Base-by-base conservation (phyloP, 2,329 filamentous ascomycete species). In the Sarocladium oryzae region DNA sequence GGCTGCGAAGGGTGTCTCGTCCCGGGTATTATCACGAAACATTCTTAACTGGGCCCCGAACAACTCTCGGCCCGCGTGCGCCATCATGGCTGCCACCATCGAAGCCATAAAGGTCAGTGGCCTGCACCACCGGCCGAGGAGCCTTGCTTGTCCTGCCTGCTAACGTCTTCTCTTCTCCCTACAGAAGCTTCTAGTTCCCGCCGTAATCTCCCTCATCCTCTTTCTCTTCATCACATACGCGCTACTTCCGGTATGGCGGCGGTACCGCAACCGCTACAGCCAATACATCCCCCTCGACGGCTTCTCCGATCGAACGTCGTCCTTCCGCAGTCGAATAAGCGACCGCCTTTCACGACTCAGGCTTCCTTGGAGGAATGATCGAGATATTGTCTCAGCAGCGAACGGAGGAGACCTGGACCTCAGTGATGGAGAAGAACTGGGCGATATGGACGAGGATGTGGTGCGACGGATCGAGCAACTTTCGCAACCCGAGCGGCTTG, bases 261-360 rank as follows among this genome's bases (percentile, higher is more conserved):
- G 77, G 52, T 87, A 88, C 66, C 82, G 80, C 56, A 77, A 77
- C 58, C 81, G 85, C 54, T 89, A 89, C 66, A 78, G 81, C 61
- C 83, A 88, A 54, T 90, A 90, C 62, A 78, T 89, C 2, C 86
- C 86, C 1, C 69, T 89, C 56, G 78, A 86, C 55, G 72, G 75
- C 28, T 79, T 86, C 54, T 79, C 79, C 20, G 77, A 72, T 49
- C 77, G 76, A 49, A 84, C 78, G 5, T 68, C 71, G 7, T 71
- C 81, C 55, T 58, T 83, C 21, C 75, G 81, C 24, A 69, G 77
- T 45, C 72, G 79, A 54, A 59, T 81, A 54, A 56, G 61, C n/a
- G 54, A 57, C 33, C 61, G 62, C 28, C 57, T 68, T 9, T 48
- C 43, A 48, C 24, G 43, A 11, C 28, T 48, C 8, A 32, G 49